A percentile compares a stretch with the other conserved stretches of the same genome.
Conservation (phyloP, 225 moss, liverwort and hornwort species). For the Marchantia polymorpha region DNA sequence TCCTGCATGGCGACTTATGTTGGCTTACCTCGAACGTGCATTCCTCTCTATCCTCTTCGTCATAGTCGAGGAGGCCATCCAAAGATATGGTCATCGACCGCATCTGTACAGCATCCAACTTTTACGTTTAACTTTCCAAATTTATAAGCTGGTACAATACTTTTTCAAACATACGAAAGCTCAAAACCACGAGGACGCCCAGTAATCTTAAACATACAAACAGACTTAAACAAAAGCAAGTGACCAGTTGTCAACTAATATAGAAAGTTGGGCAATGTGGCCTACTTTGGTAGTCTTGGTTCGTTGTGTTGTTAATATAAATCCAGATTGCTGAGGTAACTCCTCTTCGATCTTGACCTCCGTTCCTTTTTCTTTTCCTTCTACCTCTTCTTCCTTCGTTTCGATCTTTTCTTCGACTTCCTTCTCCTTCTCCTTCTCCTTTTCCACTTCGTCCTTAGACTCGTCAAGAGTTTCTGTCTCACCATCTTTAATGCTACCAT, state of each 20-base stretch:
- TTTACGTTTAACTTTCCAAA: background rate
- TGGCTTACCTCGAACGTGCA: conserved; percentile 88
- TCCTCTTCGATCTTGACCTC: conserved; percentile 57
- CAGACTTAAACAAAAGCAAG: too few relatives aligned
- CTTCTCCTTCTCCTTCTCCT: conserved; percentile 41
- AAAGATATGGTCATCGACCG: conserved; percentile 97
- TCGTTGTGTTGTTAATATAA: conserved; percentile 75
- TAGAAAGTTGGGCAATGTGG: conserved; percentile 5
- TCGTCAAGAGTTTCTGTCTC: conserved; percentile 42
- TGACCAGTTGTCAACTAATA: background rate
- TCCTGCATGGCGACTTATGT: background rate
- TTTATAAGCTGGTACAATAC: background rate
- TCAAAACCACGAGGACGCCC: background rate
- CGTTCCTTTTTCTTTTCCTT: conserved; percentile 31
- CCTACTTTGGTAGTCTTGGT: conserved; percentile 77
- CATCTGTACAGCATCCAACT: conserved; percentile 53
- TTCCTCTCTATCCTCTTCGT: conserved; percentile 96
- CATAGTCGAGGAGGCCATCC: conserved; percentile 94
- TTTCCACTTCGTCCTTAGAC: conserved; percentile 39
- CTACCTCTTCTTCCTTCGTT: conserved; percentile 48
- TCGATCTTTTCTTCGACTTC: conserved; percentile 37
- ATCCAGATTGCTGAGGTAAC: conserved; percentile 59
- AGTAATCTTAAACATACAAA: too few relatives aligned
- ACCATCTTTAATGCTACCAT: conserved; percentile 55
- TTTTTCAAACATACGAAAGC: background rate